Conservation (phyloP, 1,284 basidiomycete genomes). For the Lentinula novae-zelandiae region DNA sequence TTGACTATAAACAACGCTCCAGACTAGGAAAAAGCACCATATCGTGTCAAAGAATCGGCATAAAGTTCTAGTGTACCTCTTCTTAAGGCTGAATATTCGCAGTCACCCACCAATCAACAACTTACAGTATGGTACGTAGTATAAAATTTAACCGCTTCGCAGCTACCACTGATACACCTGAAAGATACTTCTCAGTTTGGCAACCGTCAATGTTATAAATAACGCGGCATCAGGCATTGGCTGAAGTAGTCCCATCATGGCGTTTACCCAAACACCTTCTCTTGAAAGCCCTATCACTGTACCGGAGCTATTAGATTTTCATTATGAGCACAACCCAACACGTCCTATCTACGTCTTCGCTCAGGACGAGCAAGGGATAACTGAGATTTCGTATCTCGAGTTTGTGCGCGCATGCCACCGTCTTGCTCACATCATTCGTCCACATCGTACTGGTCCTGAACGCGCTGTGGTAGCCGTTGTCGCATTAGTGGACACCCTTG, state of each 20-base stretch:
- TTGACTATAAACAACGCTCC: no score
- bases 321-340: constrained; percentile 9
- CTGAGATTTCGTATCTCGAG: constrained; percentile 7
- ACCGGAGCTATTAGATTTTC: constrained; percentile 12
- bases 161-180: no score
- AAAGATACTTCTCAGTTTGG: background rate
- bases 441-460: constrained; percentile 15
- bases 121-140: background rate
- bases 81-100: background rate
- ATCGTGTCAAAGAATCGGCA: background rate
- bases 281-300: constrained; percentile 12
- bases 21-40: no score
- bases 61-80: background rate
- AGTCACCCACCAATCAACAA: background rate
- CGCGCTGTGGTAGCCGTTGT: constrained; percentile 23
- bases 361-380: background rate
- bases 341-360: constrained; percentile 7
- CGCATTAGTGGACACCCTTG: constrained; percentile 24
- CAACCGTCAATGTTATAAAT: background rate
- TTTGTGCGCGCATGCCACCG: constrained; percentile 27
- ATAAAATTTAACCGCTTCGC: no score
- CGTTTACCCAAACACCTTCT: constrained; percentile 9
- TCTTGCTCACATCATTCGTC: constrained; percentile 24
- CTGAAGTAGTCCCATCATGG: background rate
- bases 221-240: background rate